These are phyloP conservation scores for Lactifluus volemus DNA, from an alignment of 768 basidiomycete species.

Conservation along the genomic window DNA sequence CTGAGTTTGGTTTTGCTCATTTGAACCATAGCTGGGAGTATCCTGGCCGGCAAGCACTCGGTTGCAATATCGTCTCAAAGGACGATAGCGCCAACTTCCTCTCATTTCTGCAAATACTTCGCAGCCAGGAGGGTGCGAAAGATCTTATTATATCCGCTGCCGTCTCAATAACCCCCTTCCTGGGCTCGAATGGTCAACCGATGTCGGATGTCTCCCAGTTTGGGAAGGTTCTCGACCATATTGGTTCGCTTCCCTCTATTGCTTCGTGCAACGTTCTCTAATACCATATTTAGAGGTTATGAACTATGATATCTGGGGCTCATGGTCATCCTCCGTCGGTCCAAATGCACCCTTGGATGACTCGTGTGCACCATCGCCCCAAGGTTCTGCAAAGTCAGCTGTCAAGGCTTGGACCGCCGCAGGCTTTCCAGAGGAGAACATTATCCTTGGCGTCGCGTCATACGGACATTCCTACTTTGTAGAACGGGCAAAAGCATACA, in stretches of 20 bases:
- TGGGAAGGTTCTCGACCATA: slow-evolving; percentile 14
- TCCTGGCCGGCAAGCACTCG: neutral
- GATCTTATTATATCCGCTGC: slow-evolving; percentile 2
- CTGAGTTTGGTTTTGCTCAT: neutral
- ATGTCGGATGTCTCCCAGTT: slow-evolving; percentile 8
- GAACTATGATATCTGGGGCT: slow-evolving; percentile 19
- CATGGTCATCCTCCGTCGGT: neutral
- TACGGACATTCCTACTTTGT: slow-evolving; percentile 73
- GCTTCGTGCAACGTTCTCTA: neutral
- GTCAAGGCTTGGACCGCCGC: slow-evolving; percentile 13
- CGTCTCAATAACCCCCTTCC: neutral
- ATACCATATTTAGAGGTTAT: slow-evolving; percentile 1
- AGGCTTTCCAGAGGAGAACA: slow-evolving; percentile 32
- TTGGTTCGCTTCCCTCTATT: neutral
- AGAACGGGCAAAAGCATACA: slow-evolving; percentile 30
- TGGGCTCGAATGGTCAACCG: neutral
- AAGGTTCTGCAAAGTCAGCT: slow-evolving; percentile 12
- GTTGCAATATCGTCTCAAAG: neutral
- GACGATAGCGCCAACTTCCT: slow-evolving; percentile 7
- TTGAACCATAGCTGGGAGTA: slow-evolving; percentile 10
- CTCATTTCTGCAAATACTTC: slow-evolving; percentile 3
- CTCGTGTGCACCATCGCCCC: neutral
- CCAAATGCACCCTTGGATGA: slow-evolving; percentile 19
- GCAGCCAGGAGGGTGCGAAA: neutral
- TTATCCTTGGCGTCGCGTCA: slow-evolving; percentile 77